phyloP scores from a whole-genome alignment of 192 early-diverging fungal genomes.

The Coemansia sp. region DNA sequence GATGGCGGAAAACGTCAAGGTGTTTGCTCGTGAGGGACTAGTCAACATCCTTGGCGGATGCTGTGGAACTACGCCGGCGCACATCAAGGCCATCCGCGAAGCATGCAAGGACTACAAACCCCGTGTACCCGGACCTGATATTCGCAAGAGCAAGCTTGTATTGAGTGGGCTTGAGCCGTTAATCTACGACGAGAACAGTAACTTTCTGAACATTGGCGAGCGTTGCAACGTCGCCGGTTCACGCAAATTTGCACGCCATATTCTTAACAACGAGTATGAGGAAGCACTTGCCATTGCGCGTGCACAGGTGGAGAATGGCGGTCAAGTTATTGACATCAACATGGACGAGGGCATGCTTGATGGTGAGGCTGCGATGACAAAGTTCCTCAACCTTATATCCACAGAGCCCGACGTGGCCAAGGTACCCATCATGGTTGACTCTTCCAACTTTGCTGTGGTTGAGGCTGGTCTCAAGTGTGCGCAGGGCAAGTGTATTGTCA shows the following conservation, averaged over 20 bases:
- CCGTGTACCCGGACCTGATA: constrained; percentile 70
- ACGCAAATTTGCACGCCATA: constrained; percentile 89
- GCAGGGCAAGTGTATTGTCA: constrained; percentile 98
- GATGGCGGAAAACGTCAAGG: constrained; percentile 83
- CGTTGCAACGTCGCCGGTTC: constrained; percentile 97
- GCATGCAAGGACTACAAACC: constrained; percentile 73
- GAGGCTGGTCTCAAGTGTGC: constrained; percentile 92
- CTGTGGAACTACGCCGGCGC: constrained; percentile 94
- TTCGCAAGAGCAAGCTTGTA: constrained; percentile 68
- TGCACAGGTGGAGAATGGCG: constrained; percentile 91
- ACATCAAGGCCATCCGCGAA: constrained; percentile 84
- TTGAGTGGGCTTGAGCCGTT: constrained; percentile 87
- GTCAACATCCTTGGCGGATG: constrained; percentile 96
- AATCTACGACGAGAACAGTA: constrained; percentile 73
- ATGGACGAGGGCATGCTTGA: constrained; percentile 97
- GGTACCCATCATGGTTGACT: constrained; percentile 93
- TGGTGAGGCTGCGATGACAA: constrained; percentile 89
- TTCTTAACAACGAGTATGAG: constrained; percentile 89
- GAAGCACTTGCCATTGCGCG: constrained; percentile 92
- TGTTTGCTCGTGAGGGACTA: constrained; percentile 89
- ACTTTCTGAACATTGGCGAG: constrained; percentile 95
- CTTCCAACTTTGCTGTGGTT: constrained; percentile 96
- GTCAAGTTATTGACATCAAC: constrained; percentile 93
- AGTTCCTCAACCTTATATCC: constrained; percentile 91
- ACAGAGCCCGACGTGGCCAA: constrained; percentile 89